phyloP scores from a whole-genome alignment of 768 basidiomycete genomes.

The Xanthoconium stramineum region DNA sequence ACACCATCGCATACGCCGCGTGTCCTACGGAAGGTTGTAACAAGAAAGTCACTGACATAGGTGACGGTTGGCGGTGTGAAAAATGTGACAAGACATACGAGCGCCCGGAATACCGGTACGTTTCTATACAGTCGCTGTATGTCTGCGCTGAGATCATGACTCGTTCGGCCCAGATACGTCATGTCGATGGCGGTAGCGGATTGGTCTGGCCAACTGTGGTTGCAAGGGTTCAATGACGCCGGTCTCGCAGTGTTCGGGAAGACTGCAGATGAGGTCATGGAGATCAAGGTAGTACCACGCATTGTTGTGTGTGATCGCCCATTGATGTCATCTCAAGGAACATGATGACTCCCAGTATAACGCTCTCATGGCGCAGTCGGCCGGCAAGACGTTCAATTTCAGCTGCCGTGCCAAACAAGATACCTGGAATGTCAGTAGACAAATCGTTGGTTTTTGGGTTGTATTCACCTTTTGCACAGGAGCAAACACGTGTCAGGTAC shows the following conservation, averaged over 20 bases:
- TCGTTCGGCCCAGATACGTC: slow-evolving; percentile 54
- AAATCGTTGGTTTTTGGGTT: neutral
- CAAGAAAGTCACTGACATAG: slow-evolving; percentile 80
- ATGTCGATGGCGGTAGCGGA: slow-evolving; percentile 88
- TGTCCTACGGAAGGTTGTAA: slow-evolving; percentile 78
- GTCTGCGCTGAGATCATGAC: slow-evolving; percentile 4
- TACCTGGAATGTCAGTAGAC: slow-evolving; percentile 66
- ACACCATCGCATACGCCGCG: slow-evolving; percentile 84
- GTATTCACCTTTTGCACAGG: slow-evolving; percentile 42
- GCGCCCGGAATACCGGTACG: slow-evolving; percentile 78
- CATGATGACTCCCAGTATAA: slow-evolving; percentile 58
- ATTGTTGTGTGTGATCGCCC: neutral
- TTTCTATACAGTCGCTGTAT: slow-evolving; percentile 1
- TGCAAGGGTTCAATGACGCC: slow-evolving; percentile 93
- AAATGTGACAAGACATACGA: slow-evolving; percentile 77
- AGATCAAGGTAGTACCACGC: slow-evolving; percentile 53
- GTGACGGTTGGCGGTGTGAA: slow-evolving; percentile 86
- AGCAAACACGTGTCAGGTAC: slow-evolving; percentile 78
- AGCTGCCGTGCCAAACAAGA: slow-evolving; percentile 85
- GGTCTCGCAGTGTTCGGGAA: slow-evolving; percentile 74
- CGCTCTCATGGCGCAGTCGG: slow-evolving; percentile 56
- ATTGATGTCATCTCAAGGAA: slow-evolving; percentile 39
- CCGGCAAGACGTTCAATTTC: slow-evolving; percentile 76
- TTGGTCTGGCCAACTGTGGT: slow-evolving; percentile 84
- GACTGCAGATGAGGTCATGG: slow-evolving; percentile 72